These are phyloP conservation scores for Odontarrhena argentea DNA, from an alignment of 345 rosid species.

Conservation along the genomic window DNA sequence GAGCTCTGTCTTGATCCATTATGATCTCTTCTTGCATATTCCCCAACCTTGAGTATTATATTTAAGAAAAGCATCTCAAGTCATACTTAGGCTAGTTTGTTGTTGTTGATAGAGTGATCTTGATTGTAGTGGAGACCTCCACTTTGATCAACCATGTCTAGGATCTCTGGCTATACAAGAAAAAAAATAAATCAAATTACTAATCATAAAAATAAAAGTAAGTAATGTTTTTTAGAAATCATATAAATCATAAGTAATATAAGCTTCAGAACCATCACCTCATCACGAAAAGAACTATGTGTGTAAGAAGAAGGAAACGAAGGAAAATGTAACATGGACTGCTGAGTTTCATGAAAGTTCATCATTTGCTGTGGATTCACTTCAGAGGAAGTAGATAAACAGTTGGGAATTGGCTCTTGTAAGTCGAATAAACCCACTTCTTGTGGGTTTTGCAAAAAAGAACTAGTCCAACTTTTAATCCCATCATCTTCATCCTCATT, in stretches of 20 bases:
- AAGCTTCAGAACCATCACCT: conserved; percentile 10
- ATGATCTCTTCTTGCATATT: no score
- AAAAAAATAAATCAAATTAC: not conserved
- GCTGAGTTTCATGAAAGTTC: not conserved
- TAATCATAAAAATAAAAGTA: no score
- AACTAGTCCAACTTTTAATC: not conserved
- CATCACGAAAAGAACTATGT: conserved; percentile 1
- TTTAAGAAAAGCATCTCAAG: no score
- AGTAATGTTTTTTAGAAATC: not conserved
- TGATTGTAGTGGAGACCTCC: no score
- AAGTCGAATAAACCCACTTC: not conserved
- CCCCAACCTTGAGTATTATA: no score
- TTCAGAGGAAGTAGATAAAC: not conserved
- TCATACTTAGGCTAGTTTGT: no score
- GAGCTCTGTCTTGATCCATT: no score
- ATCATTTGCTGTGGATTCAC: not conserved
- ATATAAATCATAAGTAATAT: not conserved
- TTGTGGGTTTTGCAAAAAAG: not conserved
- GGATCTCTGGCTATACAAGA: not conserved
- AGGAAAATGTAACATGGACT: not conserved
- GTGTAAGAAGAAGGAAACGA: not conserved
- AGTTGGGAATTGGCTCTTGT: not conserved
- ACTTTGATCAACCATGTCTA: no score
- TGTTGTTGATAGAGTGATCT: no score
- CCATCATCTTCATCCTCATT: not conserved